Percentiles rank a stretch among this genome's conserved stretches.
These are phyloP conservation scores for Phytophthora pini DNA, from an alignment of 352 stramenopile genomes.

Conservation along the genomic window DNA sequence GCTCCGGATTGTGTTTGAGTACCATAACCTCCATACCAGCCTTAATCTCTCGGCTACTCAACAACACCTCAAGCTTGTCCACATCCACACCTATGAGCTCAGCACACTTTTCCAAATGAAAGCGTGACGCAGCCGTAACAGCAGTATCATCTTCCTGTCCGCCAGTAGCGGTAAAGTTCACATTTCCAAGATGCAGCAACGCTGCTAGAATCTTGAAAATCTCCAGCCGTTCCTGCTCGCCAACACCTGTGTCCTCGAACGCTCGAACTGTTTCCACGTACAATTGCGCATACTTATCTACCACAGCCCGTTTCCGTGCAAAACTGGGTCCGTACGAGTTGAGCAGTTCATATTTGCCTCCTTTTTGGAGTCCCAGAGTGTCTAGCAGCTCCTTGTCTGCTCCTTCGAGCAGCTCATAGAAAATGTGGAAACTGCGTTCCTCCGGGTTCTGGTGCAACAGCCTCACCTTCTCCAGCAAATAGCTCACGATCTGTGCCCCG, in stretches of 20 bases:
- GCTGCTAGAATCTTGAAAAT: conserved; percentile 88
- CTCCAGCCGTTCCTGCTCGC: conserved; percentile 44
- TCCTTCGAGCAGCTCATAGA: conserved; percentile 95
- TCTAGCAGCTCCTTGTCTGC: conserved; percentile 66
- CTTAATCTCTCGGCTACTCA: conserved; percentile 93
- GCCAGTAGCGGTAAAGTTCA: conserved; percentile 75
- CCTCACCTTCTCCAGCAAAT: conserved; percentile 97
- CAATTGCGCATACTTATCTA: conserved; percentile 59
- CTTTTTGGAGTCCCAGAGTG: conserved; percentile 63
- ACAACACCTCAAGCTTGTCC: conserved; percentile 82
- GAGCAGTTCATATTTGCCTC: conserved; percentile 87
- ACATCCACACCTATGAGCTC: conserved; percentile 88
- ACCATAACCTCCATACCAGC: conserved; percentile 91
- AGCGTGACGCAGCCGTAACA: conserved; percentile 42
- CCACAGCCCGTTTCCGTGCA: conserved; percentile 34
- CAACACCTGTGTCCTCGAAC: conserved; percentile 79
- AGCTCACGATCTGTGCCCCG: conserved; percentile 94
- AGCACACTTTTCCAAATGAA: conserved; percentile 85
- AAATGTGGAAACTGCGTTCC: conserved; percentile 96
- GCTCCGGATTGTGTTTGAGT: conserved; percentile 69
- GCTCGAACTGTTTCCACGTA: conserved; percentile 77
- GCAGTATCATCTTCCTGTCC: conserved; percentile 55
- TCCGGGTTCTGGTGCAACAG: conserved; percentile 93
- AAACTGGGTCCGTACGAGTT: conserved; percentile 81
- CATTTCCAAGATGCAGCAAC: conserved; percentile 96